Evolutionary conservation across 1,284 basidiomycete species (phyloP).

Genomic region (Ceratobasidium sp.): DNA sequence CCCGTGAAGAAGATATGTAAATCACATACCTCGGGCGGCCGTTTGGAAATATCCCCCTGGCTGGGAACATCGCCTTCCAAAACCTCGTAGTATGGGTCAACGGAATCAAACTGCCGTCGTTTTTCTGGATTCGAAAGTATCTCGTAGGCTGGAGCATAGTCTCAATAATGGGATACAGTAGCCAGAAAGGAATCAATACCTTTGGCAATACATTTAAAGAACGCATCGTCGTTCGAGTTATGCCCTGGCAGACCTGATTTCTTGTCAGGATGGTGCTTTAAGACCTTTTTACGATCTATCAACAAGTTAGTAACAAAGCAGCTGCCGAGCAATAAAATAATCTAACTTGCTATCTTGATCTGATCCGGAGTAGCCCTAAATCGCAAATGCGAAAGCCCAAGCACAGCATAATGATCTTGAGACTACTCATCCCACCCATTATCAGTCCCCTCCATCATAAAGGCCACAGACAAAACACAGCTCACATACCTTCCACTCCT

Average conservation of each 20-base stretch:
- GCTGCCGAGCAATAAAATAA: conserved; percentile 39
- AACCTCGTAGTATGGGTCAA: conserved; percentile 83
- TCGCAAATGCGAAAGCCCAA: conserved; percentile 92
- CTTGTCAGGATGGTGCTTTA: conserved; percentile 99
- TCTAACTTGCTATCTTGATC: conserved; percentile 96
- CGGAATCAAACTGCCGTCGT: conserved; percentile 96
- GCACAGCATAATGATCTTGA: conserved; percentile 98
- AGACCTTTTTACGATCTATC: conserved; percentile 95
- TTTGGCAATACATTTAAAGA: conserved; percentile 99
- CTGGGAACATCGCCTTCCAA: conserved; percentile 85
- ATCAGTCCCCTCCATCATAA: conserved; percentile 36
- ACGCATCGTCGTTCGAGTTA: conserved; percentile 92
- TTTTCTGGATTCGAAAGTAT: conserved; percentile 89
- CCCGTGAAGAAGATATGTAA: background rate
- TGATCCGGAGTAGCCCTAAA: conserved; percentile 92
- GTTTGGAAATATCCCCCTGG: conserved; percentile 73
- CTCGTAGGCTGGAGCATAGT: conserved; percentile 75
- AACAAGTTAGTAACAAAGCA: conserved; percentile 44
- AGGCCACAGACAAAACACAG: background rate
- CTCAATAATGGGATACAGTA: background rate
- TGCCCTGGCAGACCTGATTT: conserved; percentile 81
- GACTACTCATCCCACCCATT: conserved; percentile 66
- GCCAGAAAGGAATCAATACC: conserved; percentile 54
- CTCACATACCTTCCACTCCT: conserved; percentile 92
- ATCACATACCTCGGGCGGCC: conserved; percentile 55